phyloP scores from a whole-genome alignment of 306 rosid species.

The Rosa persica region DNA sequence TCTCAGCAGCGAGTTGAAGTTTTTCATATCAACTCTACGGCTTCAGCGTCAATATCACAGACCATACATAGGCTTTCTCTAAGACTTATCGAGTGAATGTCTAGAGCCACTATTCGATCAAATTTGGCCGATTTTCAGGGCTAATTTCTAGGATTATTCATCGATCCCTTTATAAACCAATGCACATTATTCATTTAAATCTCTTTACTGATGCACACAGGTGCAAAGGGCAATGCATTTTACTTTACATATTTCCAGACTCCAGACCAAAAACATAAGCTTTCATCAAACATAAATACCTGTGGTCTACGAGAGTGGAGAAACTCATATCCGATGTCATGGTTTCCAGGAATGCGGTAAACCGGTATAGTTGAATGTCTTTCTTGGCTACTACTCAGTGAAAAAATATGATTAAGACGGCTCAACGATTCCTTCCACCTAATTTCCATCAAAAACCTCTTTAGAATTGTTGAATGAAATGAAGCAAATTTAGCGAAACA shows the following conservation, averaged over 20 bases:
- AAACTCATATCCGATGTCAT: slow-evolving; percentile 76
- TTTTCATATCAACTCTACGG: neutral
- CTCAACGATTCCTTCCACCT: slow-evolving; percentile 75
- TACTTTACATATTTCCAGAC: neutral
- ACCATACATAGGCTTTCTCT: neutral
- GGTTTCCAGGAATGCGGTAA: slow-evolving; percentile 73
- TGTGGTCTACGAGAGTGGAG: slow-evolving; percentile 46
- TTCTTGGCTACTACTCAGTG: slow-evolving; percentile 43
- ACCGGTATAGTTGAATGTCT: slow-evolving; percentile 29
- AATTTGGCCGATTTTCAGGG: neutral
- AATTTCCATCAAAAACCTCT: no score
- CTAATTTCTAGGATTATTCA: neutral
- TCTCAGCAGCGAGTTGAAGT: neutral
- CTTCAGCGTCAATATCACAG: neutral
- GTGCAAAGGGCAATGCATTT: slow-evolving; percentile 2
- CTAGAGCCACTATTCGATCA: neutral
- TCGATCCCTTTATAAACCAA: neutral
- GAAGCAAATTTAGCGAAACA: no score
- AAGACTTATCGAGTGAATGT: neutral
- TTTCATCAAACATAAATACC: slow-evolving; percentile 40
- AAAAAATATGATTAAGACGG: slow-evolving; percentile 70
- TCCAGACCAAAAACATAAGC: neutral
- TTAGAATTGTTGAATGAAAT: no score
- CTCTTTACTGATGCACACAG: neutral
- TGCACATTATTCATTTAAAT: slow-evolving; percentile 11